A percentile compares a stretch with the other conserved stretches of the same genome.
Conservation (phyloP, 1,284 basidiomycete genomes). For the Cerioporus squamosus region DNA sequence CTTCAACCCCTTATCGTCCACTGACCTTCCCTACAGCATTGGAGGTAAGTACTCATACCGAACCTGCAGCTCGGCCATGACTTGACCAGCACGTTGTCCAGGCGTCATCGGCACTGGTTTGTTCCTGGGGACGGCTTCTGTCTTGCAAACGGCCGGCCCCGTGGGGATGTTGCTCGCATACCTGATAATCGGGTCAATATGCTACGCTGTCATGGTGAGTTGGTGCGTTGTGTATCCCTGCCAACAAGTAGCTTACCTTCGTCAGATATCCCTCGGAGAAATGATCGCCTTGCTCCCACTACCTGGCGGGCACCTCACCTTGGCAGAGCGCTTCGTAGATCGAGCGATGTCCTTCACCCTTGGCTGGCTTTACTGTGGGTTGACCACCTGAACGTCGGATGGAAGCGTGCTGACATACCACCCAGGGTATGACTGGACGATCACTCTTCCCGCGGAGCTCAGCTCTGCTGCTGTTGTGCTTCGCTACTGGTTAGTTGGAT, state of each 20-base stretch:
- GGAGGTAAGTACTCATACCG: constrained; percentile 30
- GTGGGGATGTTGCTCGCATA: constrained; percentile 70
- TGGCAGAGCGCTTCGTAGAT: constrained; percentile 82
- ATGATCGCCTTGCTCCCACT: constrained; percentile 44
- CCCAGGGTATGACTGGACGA: constrained; percentile 71
- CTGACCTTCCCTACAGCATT: constrained; percentile 31
- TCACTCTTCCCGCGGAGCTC: constrained; percentile 78
- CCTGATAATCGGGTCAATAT: constrained; percentile 61
- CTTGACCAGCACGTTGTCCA: constrained; percentile 36
- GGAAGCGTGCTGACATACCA: background rate
- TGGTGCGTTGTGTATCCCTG: background rate
- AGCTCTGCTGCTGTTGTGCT: constrained; percentile 81
- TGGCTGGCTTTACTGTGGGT: constrained; percentile 77
- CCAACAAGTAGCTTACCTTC: constrained; percentile 33
- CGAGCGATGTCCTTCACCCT: constrained; percentile 81
- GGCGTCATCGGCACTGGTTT: constrained; percentile 80
- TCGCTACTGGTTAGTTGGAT: constrained; percentile 60
- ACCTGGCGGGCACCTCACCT: constrained; percentile 75
- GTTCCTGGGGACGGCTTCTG: constrained; percentile 66
- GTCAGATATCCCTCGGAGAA: constrained; percentile 41
- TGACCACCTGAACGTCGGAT: background rate
- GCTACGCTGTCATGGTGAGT: constrained; percentile 49
- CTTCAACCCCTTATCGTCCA: no score
- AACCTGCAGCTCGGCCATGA: background rate
- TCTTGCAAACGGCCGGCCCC: constrained; percentile 60